Evolutionary conservation across 208 protist species (phyloP), one percentile per base, ranked within the genome.

Genomic region (Acanthamoeba castellanii): DNA sequence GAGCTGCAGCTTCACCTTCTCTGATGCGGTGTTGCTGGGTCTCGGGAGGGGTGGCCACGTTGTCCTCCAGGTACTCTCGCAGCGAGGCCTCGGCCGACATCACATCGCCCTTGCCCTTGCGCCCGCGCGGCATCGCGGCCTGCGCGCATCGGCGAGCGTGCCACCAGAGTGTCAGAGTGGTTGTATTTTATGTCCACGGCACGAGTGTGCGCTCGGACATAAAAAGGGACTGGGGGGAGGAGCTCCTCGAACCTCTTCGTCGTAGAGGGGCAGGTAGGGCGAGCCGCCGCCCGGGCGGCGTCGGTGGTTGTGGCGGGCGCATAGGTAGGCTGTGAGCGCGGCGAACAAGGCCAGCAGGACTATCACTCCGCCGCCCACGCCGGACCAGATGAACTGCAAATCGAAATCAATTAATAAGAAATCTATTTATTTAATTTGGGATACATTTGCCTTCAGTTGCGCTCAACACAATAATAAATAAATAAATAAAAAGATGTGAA

Each of bases 31-130:
- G 68, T 22, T 76, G 68, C 68, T 45, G 32, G n/a, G 25, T 22
- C 68, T 45, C 32, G 34, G 68, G 34, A 6, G 34, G 18, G 7
- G 34, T 34, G 25, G 30, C 9, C 68, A 45, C 30, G 66, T 8
- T 76, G 68, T 76, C 34, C n/a, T 76, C 68, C n/a, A 76, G 8
- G 68, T 76, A 76, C 30, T 76, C 68, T 25, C 68, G 68, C 30
- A 76, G 9, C 34, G 68, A 76, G 68, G 68, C 68, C 34, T 76
- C 68, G 14, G 68, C 68, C 68, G 68, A 76, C 34, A 64, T 64
- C 57, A 64, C 1, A 0, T 16, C 57, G 20, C 30, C 14, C 68
- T 76, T 76, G 68, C 68, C 68, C 30, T 16, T 32, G 32, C 68
- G 34, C 34, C 68, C 34, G 7, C 68, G 9, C n/a, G 68, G 68